Conservation (phyloP, 768 basidiomycete genomes). For the Boletellus ananiceps region DNA sequence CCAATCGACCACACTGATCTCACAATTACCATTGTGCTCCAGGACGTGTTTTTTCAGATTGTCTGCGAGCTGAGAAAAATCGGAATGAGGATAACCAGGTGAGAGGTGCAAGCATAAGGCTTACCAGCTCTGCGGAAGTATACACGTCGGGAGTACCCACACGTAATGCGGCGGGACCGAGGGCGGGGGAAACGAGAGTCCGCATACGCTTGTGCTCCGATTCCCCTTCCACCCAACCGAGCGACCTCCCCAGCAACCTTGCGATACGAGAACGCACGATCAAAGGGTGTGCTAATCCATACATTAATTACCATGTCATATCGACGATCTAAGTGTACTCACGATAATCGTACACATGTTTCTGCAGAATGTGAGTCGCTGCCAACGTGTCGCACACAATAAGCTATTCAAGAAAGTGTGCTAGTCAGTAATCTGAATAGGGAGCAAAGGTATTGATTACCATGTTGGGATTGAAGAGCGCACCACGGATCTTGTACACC, state of each 20-base stretch:
- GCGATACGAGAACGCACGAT: constrained; percentile 4
- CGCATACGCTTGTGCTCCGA: constrained; percentile 8
- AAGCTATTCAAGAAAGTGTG: not conserved
- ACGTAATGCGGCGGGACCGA: constrained; percentile 2
- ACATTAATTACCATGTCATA: not conserved
- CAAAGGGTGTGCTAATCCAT: not conserved
- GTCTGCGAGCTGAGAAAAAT: constrained; percentile 1
- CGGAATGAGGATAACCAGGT: not conserved
- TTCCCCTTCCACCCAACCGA: constrained; percentile 9
- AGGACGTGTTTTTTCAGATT: constrained; percentile 1
- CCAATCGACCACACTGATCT: constrained; percentile 6
- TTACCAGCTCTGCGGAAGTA: constrained; percentile 3
- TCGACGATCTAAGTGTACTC: not conserved
- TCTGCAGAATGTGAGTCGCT: constrained; percentile 6
- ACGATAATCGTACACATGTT: constrained; percentile 9
- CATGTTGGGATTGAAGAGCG: constrained; percentile 4
- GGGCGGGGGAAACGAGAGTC: constrained; percentile 3
- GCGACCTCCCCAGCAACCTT: constrained; percentile 3
- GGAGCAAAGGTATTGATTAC: not conserved
- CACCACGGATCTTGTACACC: constrained; percentile 4
- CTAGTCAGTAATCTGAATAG: not conserved
- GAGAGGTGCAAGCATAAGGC: not conserved
- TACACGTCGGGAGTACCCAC: constrained; percentile 4
- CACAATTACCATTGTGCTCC: not conserved
- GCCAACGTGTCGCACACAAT: constrained; percentile 5